Percentiles rank a stretch among this genome's conserved stretches.
These are phyloP conservation scores for Endocarpon pusillum DNA, from an alignment of 495 filamentous ascomycete species.

Conservation along the genomic window DNA sequence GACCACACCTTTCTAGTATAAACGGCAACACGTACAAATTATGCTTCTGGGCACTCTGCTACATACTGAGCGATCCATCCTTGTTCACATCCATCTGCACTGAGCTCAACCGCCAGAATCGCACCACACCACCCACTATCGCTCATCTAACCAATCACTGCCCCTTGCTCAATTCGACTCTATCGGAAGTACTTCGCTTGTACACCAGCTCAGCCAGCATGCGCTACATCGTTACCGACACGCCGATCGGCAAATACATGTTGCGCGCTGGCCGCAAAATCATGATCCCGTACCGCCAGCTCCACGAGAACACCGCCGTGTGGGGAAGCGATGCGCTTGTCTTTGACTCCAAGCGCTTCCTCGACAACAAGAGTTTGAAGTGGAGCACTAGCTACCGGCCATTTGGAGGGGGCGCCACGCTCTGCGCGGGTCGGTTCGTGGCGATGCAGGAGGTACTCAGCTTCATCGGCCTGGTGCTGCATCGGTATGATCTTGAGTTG, in stretches of 20 bases:
- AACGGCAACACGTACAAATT: constrained; percentile 13
- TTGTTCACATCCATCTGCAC: constrained; percentile 5
- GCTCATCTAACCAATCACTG: constrained; percentile 10
- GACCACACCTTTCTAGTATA: background rate
- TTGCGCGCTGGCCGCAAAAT: constrained; percentile 7
- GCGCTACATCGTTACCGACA: constrained; percentile 6
- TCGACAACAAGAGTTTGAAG: constrained; percentile 7
- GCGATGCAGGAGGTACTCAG: constrained; percentile 22
- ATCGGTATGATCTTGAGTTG: constrained; percentile 2
- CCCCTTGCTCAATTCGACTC: constrained; percentile 7
- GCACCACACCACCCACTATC: constrained; percentile 2
- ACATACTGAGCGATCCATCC: constrained; percentile 6
- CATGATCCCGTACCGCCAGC: constrained; percentile 15
- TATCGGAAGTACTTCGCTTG: constrained; percentile 11
- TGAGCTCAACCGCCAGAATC: constrained; percentile 7
- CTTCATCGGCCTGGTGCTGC: constrained; percentile 16
- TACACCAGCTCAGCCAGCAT: constrained; percentile 4
- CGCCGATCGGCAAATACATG: constrained; percentile 7
- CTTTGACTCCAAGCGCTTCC: constrained; percentile 12
- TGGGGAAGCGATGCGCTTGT: constrained; percentile 9
- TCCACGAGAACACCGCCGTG: constrained; percentile 10
- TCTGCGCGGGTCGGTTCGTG: constrained; percentile 22
- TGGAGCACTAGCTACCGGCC: constrained; percentile 12
- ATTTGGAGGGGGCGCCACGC: constrained; percentile 20
- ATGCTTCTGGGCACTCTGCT: constrained; percentile 8